Percentiles rank a stretch among this genome's conserved stretches.
Conservation (phyloP, 768 basidiomycete species). For the Boletus reticuloceps region DNA sequence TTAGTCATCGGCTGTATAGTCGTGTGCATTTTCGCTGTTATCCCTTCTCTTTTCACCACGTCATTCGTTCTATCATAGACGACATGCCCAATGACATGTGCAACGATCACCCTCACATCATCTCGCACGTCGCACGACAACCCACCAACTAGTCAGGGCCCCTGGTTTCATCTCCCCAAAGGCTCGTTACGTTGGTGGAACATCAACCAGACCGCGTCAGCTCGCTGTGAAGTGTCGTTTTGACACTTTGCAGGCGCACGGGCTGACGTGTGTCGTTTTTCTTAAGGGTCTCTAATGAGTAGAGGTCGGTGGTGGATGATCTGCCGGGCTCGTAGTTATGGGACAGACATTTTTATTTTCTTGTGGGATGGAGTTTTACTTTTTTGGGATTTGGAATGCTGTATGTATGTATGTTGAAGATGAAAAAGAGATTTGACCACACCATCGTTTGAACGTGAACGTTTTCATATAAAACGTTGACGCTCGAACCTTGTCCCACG, state of each 20-base stretch:
- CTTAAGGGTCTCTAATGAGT: slow-evolving; percentile 55
- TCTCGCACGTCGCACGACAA: not conserved
- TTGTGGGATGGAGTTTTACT: not conserved
- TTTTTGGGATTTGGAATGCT: slow-evolving; percentile 9
- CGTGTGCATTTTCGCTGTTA: not conserved
- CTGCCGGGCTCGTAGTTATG: slow-evolving; percentile 63
- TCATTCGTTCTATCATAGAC: not conserved
- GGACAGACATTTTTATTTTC: slow-evolving; percentile 46
- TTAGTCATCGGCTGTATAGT: slow-evolving; percentile 25
- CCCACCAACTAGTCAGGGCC: slow-evolving; percentile 64
- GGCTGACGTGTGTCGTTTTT: slow-evolving; percentile 36
- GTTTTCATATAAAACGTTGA: not conserved
- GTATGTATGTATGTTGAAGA: not conserved
- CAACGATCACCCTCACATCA: too few relatives aligned
- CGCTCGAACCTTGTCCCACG: too few relatives aligned
- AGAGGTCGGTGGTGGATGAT: slow-evolving; percentile 40
- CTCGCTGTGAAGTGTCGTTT: slow-evolving; percentile 55
- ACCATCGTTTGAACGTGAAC: too few relatives aligned
- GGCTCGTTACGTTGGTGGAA: slow-evolving; percentile 79
- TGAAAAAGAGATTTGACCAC: too few relatives aligned
- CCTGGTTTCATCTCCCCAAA: slow-evolving; percentile 39
- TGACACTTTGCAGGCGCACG: slow-evolving; percentile 49
- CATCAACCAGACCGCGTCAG: slow-evolving; percentile 39
- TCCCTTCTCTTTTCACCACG: not conserved
- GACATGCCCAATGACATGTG: too few relatives aligned